Conservation (phyloP, 148 eudicot genomes). For the Chenopodium berlandieri region DNA sequence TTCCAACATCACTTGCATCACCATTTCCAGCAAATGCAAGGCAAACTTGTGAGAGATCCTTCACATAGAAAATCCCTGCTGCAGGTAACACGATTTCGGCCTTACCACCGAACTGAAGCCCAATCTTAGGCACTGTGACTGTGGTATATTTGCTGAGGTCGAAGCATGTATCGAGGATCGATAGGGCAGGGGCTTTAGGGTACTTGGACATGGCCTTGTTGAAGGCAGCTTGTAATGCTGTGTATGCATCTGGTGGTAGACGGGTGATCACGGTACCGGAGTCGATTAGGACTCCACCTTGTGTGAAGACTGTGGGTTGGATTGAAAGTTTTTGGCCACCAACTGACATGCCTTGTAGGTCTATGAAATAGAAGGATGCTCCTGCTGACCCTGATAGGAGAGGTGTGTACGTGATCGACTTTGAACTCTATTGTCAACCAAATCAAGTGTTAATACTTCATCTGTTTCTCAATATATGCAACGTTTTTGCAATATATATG, state of each 20-base stretch:
- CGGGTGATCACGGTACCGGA: slow-evolving; percentile 82
- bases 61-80: slow-evolving; percentile 43
- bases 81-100: slow-evolving; percentile 32
- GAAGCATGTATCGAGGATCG: slow-evolving; percentile 69
- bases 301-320: slow-evolving; percentile 44
- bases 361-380: slow-evolving; percentile 57
- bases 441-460: background rate
- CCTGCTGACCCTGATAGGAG: slow-evolving; percentile 24
- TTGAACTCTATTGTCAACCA: slow-evolving; percentile 23
- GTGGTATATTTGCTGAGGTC: slow-evolving; percentile 42
- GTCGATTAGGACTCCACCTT: slow-evolving; percentile 56
- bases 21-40: slow-evolving; percentile 67
- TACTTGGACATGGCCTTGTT: slow-evolving; percentile 46
- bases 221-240: slow-evolving; percentile 44
- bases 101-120: slow-evolving; percentile 46
- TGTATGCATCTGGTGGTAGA: slow-evolving; percentile 60
- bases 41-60: slow-evolving; percentile 39
- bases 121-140: slow-evolving; percentile 44
- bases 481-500: too few relatives aligned
- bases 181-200: slow-evolving; percentile 39
- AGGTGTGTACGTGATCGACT: slow-evolving; percentile 42
- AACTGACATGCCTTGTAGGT: slow-evolving; percentile 40
- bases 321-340: slow-evolving; percentile 50
- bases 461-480: too few relatives aligned
- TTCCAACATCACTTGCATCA: slow-evolving; percentile 34